Conservation (phyloP, 2,329 filamentous ascomycete species). For the Paraphoma sp. region DNA sequence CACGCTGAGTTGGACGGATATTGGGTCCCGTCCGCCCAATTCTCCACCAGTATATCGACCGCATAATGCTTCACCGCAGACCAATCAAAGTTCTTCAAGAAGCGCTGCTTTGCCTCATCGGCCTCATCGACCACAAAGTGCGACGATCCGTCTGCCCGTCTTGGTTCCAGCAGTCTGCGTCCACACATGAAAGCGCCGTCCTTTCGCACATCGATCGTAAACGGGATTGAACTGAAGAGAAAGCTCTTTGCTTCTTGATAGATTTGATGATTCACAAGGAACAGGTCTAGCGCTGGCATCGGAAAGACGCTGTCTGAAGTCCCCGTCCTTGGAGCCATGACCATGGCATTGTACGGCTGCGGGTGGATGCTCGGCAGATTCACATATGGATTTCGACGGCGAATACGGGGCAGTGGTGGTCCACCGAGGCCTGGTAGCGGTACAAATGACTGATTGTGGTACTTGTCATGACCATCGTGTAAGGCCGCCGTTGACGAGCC, state of each 20-base stretch:
- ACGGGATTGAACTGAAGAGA: conserved; percentile 36
- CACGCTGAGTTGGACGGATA: conserved; percentile 13
- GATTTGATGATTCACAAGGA: conserved; percentile 36
- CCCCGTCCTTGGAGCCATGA: neutral
- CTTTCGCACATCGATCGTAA: conserved; percentile 39
- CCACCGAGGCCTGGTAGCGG: neutral
- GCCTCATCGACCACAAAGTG: conserved; percentile 22
- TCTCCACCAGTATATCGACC: conserved; percentile 41
- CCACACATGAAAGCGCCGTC: conserved; percentile 44
- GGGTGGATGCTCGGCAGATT: neutral
- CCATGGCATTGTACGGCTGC: neutral
- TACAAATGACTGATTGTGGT: neutral
- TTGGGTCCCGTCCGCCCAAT: conserved; percentile 8
- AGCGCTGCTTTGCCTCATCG: conserved; percentile 24
- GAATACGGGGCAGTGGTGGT: neutral
- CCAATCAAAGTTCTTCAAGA: conserved; percentile 38
- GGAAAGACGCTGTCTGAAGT: conserved; percentile 15
- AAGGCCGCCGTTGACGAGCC: conserved; percentile 29
- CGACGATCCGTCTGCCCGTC: conserved; percentile 32
- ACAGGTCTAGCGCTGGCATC: conserved; percentile 24
- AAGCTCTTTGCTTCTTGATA: conserved; percentile 37
- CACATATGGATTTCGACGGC: neutral
- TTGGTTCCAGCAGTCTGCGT: conserved; percentile 36
- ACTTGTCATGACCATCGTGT: conserved; percentile 1
- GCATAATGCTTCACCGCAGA: conserved; percentile 40